These are phyloP conservation scores for Medicago ruthenica DNA, from an alignment of 306 rosid species.

Conservation along the genomic window DNA sequence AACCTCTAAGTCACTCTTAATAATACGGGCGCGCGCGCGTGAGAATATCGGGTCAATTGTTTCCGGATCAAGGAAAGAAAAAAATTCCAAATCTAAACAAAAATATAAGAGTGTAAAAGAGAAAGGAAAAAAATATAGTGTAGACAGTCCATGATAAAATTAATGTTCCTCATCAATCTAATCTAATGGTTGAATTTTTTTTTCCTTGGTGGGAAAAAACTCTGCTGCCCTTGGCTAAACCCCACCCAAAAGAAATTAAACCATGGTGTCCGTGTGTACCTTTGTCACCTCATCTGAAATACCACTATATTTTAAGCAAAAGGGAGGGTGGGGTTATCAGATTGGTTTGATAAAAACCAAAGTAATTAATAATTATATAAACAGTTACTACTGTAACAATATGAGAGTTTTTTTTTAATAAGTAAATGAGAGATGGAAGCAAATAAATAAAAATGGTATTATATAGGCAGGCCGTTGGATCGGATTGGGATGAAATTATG, in stretches of 20 bases:
- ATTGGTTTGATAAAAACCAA: background rate
- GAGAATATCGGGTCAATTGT: no score
- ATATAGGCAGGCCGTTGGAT: slow-evolving; percentile 37
- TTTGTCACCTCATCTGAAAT: slow-evolving; percentile 6
- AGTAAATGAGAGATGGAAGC: background rate
- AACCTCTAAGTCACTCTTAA: no score
- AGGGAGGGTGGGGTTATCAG: background rate
- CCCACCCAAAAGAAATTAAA: background rate
- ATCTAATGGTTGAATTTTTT: no score
- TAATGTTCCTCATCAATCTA: no score
- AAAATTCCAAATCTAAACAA: no score
- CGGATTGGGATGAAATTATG: slow-evolving; percentile 8
- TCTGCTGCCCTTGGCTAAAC: no score
- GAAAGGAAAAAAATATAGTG: no score
- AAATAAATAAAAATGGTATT: slow-evolving; percentile 21
- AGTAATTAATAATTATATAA: background rate
- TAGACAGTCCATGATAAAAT: no score
- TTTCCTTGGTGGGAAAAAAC: no score
- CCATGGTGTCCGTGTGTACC: background rate
- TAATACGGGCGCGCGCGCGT: no score
- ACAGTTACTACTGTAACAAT: background rate
- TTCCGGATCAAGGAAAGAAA: no score
- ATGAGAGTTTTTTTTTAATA: background rate
- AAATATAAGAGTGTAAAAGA: no score
- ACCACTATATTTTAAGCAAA: background rate